Evolutionary conservation across 371 early-diverging fungal genomes (phyloP), one percentile per base, ranked within the genome.

Genomic region (Homolaphlyctis polyrhiza): DNA sequence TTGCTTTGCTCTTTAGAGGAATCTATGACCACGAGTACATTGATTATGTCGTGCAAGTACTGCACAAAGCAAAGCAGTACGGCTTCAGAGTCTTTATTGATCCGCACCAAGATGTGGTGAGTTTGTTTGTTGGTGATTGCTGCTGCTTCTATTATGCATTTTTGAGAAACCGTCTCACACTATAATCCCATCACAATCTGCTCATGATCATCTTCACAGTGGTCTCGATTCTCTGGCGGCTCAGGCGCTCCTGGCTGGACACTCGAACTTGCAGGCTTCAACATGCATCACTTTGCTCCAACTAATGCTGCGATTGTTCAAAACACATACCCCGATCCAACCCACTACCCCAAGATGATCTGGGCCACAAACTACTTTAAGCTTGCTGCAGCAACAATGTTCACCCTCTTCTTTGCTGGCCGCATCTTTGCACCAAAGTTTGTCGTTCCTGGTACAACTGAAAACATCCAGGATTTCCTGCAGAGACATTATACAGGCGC

Each of bases 221-320:
- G 74, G 78, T 69, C 71, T 23, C 63, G 78, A 16, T 73, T 71
- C 52, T 68, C 70, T 16, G 94, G 94, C 13, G 94, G 92, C 5
- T 86, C 86, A 18, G 95, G 95, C 1, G 91, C 91, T 32, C 95
- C 95, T 21, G 83, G 86, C 5, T 94, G 95, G 95, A 92, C 93
- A 3, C 73, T 91, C 47, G 67, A 82, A 33, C 70, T 89, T 13
- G 91, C 81, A n/a, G 95, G 95, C 11, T 73, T 94, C 14, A 82
- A 91, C 54, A 77, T 86, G 2, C 57, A 67, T 3, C 58, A 83
- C 47, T 91, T 94, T 55, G 66, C 74, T 5, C 71, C 76, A 11
- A 86, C 88, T 1, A 82, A 80, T n/a, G 92, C 93, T n/a, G 92
- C 93, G 0, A 66, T 90, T 58, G 86, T 89, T 21, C 92, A 92